phyloP scores from a whole-genome alignment of 306 rosid genomes.

The Lupinus albus region DNA sequence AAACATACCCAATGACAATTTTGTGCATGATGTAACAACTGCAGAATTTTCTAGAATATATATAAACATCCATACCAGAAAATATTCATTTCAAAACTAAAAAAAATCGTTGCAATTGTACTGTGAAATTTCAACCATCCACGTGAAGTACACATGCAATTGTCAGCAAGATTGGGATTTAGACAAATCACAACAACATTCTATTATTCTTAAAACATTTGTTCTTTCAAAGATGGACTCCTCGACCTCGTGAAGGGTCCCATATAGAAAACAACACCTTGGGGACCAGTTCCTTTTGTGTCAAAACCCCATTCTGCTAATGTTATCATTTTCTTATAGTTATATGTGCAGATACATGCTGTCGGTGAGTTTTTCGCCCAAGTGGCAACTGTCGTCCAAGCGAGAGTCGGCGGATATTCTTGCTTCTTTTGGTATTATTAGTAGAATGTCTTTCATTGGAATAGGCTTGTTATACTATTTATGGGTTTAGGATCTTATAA shows the following conservation, averaged over 20 bases:
- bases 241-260: conserved; percentile 25
- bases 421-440: too few species aligned
- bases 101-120: not conserved
- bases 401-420: too few species aligned
- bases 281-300: conserved; percentile 41
- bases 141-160: conserved; percentile 33
- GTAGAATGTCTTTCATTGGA: too few species aligned
- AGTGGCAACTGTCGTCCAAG: too few species aligned
- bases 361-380: too few species aligned
- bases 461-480: too few species aligned
- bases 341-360: conserved; percentile 28
- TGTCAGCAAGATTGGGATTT: conserved; percentile 1
- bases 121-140: conserved; percentile 34
- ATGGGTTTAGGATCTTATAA: too few species aligned
- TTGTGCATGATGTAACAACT: not conserved
- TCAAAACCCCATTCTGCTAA: conserved; percentile 1
- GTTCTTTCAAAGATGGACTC: not conserved
- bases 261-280: conserved; percentile 34
- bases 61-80: not conserved
- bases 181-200: not conserved
- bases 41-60: not conserved
- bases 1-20: not conserved
- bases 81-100: not conserved
- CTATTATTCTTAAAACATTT: not conserved
- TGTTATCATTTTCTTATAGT: conserved; percentile 27